A percentile compares a stretch with the other conserved stretches of the same genome.
These are phyloP conservation scores for Ophiostoma sp. DNA, from an alignment of 2,329 filamentous ascomycete species.

Conservation along the genomic window DNA sequence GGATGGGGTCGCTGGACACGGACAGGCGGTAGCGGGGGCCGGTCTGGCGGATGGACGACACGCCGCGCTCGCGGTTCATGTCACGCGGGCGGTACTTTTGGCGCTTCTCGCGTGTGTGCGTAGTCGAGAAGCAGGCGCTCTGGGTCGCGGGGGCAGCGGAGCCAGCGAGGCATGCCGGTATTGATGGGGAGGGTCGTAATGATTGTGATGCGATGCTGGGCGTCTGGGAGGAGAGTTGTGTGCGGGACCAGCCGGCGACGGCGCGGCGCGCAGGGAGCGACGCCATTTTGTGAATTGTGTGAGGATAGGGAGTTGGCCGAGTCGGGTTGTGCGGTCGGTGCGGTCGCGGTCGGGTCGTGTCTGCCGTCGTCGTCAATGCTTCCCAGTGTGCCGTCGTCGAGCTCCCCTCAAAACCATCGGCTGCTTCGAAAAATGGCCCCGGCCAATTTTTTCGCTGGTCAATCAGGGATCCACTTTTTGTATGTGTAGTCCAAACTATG, in stretches of 20 bases:
- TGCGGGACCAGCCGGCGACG: conserved; percentile 6
- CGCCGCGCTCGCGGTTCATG: conserved; percentile 71
- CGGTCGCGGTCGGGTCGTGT: background rate
- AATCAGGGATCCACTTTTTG: background rate
- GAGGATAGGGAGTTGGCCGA: background rate
- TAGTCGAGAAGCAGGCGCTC: conserved; percentile 48
- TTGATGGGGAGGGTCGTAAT: background rate
- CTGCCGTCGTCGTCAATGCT: conserved; percentile 3
- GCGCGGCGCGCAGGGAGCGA: conserved; percentile 15
- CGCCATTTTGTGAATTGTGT: conserved; percentile 4
- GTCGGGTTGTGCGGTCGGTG: background rate
- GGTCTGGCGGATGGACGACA: conserved; percentile 73
- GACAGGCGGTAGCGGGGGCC: conserved; percentile 70
- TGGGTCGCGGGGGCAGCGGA: conserved; percentile 16
- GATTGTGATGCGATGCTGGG: conserved; percentile 12
- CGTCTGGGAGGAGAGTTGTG: background rate
- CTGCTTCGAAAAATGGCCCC: background rate
- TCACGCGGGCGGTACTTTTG: conserved; percentile 54
- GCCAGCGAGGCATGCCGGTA: background rate
- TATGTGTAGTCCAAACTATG: no score
- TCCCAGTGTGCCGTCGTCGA: background rate
- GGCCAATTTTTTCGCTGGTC: conserved; percentile 20
- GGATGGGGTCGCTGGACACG: conserved; percentile 65
- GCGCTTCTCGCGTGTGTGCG: conserved; percentile 44
- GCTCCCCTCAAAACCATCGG: background rate